Evolutionary conservation across 108 stramenopile species (phyloP).

Genomic region (Skeletonema potamos): DNA sequence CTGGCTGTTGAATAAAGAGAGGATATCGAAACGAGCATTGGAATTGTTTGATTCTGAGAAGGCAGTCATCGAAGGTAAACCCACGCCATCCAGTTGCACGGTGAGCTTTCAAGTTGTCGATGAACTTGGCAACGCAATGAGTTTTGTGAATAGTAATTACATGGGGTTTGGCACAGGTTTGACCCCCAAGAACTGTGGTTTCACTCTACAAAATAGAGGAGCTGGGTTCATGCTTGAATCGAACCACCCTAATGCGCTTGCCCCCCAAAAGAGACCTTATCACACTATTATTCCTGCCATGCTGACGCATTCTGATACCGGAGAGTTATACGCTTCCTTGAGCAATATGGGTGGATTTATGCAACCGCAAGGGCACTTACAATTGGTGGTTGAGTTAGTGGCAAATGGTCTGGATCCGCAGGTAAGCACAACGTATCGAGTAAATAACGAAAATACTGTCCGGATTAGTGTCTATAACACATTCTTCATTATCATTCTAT

Average conservation of each 20-base stretch:
- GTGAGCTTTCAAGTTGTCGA: conserved; percentile 94
- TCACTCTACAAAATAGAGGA: conserved; percentile 96
- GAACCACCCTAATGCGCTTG: conserved; percentile 87
- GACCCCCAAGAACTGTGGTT: conserved; percentile 91
- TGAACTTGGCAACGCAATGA: conserved; percentile 88
- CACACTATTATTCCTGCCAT: conserved; percentile 98
- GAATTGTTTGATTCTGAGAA: conserved; percentile 58
- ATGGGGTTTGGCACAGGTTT: conserved; percentile 95
- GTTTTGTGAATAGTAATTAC: conserved; percentile 95
- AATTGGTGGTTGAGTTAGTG: conserved; percentile 83
- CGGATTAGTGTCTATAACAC: no score
- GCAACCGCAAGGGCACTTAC: conserved; percentile 98
- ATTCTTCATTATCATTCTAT: not conserved
- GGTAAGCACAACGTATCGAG: conserved; percentile 18
- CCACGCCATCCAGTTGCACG: conserved; percentile 76
- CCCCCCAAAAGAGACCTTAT: conserved; percentile 88
- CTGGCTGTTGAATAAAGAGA: conserved; percentile 57
- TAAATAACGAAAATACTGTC: no score
- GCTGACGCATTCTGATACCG: conserved; percentile 77
- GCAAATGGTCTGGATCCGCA: conserved; percentile 79
- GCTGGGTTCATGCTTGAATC: conserved; percentile 80
- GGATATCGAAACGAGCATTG: conserved; percentile 55
- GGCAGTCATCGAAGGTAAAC: conserved; percentile 54
- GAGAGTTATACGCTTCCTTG: conserved; percentile 84
- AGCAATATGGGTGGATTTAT: conserved; percentile 97